Evolutionary conservation across 129 eudicot species (phyloP).

Genomic region (Daucus carota): DNA sequence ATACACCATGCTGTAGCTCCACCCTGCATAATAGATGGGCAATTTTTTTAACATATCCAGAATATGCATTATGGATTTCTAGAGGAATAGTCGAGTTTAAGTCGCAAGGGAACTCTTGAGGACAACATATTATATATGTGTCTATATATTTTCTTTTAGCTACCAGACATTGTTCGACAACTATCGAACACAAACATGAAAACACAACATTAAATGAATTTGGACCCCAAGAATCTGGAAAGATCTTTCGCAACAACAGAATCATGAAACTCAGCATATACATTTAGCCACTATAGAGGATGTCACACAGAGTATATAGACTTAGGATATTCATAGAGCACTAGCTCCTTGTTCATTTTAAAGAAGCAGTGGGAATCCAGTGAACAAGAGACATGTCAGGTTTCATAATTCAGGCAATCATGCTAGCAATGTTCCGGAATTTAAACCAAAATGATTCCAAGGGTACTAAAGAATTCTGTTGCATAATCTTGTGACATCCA

Average conservation of each 20-base stretch:
- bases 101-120: not conserved
- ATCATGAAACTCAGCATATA: not conserved
- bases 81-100: not conserved
- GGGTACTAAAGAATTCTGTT: not conserved
- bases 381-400: not conserved
- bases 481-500: not conserved
- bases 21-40: constrained; percentile 31
- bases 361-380: not conserved
- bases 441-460: not conserved
- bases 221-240: not conserved
- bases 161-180: not conserved
- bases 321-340: too few species aligned
- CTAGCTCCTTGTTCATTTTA: too few species aligned
- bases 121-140: not conserved
- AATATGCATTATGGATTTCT: not conserved
- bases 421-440: too few species aligned
- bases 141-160: not conserved
- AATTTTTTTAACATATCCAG: not conserved
- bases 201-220: not conserved
- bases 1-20: constrained; percentile 95
- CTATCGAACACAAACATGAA: not conserved
- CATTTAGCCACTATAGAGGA: too few species aligned
- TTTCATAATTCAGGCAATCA: not conserved
- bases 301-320: too few species aligned
- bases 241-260: not conserved